phyloP scores from a whole-genome alignment of 1,284 basidiomycete genomes.

The Leccinum subspadiceum region DNA sequence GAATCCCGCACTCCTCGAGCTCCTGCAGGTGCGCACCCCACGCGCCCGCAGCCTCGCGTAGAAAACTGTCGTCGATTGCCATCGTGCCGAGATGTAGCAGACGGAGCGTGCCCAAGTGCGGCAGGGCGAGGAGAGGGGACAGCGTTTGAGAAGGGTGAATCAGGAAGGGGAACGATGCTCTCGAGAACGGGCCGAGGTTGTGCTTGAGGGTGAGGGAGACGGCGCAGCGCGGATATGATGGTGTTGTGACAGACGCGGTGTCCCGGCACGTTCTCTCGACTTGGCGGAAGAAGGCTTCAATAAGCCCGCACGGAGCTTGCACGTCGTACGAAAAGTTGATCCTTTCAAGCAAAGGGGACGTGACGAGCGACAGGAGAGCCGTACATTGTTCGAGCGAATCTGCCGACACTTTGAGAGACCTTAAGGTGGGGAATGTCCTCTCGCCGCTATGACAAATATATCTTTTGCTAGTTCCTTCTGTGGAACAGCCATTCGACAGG shows the following conservation, averaged over 20 bases:
- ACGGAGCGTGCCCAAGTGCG: conserved; percentile 19
- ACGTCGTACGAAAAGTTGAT: conserved; percentile 30
- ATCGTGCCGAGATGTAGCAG: conserved; percentile 30
- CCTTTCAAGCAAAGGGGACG: conserved; percentile 20
- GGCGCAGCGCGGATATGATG: background rate
- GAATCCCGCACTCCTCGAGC: conserved; percentile 28
- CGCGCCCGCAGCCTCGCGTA: conserved; percentile 25
- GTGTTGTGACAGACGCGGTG: background rate
- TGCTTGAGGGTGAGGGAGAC: conserved; percentile 31
- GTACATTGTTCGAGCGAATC: conserved; percentile 30
- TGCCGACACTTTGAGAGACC: conserved; percentile 22
- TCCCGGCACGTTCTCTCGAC: conserved; percentile 18
- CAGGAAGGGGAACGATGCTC: conserved; percentile 21
- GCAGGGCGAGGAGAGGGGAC: conserved; percentile 24
- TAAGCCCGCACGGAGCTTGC: conserved; percentile 22
- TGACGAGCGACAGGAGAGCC: conserved; percentile 25
- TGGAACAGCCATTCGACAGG: conserved; percentile 12
- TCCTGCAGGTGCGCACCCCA: conserved; percentile 28
- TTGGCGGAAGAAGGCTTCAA: conserved; percentile 29
- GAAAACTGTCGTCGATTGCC: conserved; percentile 28
- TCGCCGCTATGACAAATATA: background rate
- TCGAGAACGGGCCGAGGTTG: conserved; percentile 20
- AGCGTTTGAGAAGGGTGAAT: conserved; percentile 23
- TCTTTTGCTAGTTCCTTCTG: background rate
- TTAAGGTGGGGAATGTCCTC: conserved; percentile 23